These are phyloP conservation scores for Aspergillus kassunensis DNA, from an alignment of 495 filamentous ascomycete genomes.

Conservation along the genomic window DNA sequence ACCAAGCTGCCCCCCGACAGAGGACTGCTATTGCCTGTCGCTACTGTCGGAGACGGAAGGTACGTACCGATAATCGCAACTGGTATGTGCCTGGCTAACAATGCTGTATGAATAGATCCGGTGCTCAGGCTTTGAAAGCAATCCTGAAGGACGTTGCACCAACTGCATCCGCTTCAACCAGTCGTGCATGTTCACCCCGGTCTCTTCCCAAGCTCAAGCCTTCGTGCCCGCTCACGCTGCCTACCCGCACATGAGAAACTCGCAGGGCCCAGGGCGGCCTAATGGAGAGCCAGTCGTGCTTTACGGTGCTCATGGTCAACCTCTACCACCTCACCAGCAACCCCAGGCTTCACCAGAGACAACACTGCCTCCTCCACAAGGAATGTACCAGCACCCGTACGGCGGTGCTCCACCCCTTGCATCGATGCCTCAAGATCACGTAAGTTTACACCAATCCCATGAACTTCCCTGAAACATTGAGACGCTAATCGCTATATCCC, in stretches of 20 bases:
- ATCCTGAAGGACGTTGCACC: constrained; percentile 71
- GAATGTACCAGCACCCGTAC: constrained; percentile 40
- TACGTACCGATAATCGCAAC: constrained; percentile 34
- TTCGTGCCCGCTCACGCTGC: constrained; percentile 77
- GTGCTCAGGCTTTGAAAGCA: constrained; percentile 77
- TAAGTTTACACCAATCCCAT: constrained; percentile 30
- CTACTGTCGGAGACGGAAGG: constrained; percentile 79
- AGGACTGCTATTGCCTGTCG: constrained; percentile 81
- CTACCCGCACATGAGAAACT: constrained; percentile 57
- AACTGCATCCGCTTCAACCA: constrained; percentile 80
- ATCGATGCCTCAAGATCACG: constrained; percentile 42
- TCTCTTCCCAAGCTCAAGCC: constrained; percentile 77
- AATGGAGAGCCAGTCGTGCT: constrained; percentile 44
- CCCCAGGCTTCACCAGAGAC: constrained; percentile 41
- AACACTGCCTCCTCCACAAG: constrained; percentile 48
- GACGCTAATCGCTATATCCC: constrained; percentile 15
- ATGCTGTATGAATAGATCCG: constrained; percentile 56
- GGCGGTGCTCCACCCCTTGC: constrained; percentile 39
- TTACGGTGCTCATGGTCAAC: constrained; percentile 76
- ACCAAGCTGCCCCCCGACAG: constrained; percentile 68
- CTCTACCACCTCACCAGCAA: constrained; percentile 55
- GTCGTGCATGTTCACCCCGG: constrained; percentile 82
- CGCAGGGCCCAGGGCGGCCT: constrained; percentile 39
- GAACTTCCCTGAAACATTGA: neutral
- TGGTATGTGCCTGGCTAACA: too few relatives aligned